Evolutionary conservation across 2,329 filamentous ascomycete species (phyloP).

Genomic region (Arthrinium puccinioides): DNA sequence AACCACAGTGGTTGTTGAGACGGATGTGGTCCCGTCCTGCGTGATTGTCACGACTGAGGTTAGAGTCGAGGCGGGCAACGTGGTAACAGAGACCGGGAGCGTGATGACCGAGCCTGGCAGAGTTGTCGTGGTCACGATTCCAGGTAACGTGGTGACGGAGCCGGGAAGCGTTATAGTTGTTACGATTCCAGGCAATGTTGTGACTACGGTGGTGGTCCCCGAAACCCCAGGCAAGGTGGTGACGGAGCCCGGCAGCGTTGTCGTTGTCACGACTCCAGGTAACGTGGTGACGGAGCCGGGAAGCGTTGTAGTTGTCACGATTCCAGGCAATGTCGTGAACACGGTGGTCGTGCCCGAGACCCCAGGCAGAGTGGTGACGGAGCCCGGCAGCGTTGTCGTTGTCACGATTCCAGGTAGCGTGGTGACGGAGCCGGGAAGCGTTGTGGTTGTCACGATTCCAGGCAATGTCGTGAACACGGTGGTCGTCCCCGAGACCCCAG

Average conservation of each 20-base stretch:
- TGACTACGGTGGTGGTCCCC: background rate
- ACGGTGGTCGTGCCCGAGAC: background rate
- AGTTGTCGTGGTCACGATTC: too few relatives aligned
- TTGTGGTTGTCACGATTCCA: background rate
- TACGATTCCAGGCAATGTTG: background rate
- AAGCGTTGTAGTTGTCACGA: constrained; percentile 4
- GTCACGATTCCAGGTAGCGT: constrained; percentile 1
- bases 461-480: constrained; percentile 1
- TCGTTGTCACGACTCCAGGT: constrained; percentile 1
- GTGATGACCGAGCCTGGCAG: background rate
- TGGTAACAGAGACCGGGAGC: constrained; percentile 6
- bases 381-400: constrained; percentile 4
- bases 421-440: background rate
- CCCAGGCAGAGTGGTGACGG: background rate
- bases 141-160: background rate
- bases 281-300: constrained; percentile 2
- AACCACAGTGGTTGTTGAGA: constrained; percentile 10
- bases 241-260: constrained; percentile 1
- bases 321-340: background rate
- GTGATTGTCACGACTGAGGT: constrained; percentile 13
- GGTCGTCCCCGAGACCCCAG: background rate
- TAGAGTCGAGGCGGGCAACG: constrained; percentile 2
- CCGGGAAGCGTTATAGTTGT: constrained; percentile 9
- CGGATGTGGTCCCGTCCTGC: constrained; percentile 12
- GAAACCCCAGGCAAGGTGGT: background rate